Base-by-base conservation (phyloP, 768 basidiomycete genomes). In the Pleurotus citrinopileatus region DNA sequence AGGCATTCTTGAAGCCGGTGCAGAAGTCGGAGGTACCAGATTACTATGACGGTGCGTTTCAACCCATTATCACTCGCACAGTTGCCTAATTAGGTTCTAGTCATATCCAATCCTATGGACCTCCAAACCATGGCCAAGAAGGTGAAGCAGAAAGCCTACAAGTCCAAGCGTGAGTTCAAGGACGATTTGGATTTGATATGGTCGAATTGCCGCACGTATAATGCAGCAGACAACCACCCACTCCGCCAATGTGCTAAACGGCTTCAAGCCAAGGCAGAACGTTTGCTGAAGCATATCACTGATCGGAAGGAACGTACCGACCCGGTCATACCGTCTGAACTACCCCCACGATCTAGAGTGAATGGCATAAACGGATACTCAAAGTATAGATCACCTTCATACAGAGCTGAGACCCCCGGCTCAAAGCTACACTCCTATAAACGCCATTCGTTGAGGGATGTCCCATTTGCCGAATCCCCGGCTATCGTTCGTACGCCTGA, bases 181-280 rank as follows among this genome's bases (percentile, higher is more conserved):
- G 87, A 91, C 55, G 97, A 99, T 71, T 75, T 99, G 38, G 91
- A 96, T 60, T 82, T 98, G 57, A 98, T 99, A 60, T 99, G 97
- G 97, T 84, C 84, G 42, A 99, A 98, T 60, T 98, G 96, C 69
- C 81, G 88, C 58, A 84, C 80, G 4, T 98, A 98, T 69, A 99
- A 99, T 68, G 87, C 91, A 15, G 80, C 86, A 9, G 68, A 97
- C 94, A 83, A 84, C 54, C 96, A 99, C 65, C 96, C 92, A 1
- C 80, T 99, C 40, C 85, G 94, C 40, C 80, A 79, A 52, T 89
- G 88, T 56, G 94, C 91, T 2, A 78, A 81, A 50, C 86, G 91
- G 32, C 82, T 99, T 60, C 83, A 87, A 62, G 76, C 77, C 56
- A 95, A 96, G 69, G 89, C 94, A 0, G 89, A 95, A 53, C 81